phyloP scores from a whole-genome alignment of 148 eudicot species.

The Oxyria digyna region DNA sequence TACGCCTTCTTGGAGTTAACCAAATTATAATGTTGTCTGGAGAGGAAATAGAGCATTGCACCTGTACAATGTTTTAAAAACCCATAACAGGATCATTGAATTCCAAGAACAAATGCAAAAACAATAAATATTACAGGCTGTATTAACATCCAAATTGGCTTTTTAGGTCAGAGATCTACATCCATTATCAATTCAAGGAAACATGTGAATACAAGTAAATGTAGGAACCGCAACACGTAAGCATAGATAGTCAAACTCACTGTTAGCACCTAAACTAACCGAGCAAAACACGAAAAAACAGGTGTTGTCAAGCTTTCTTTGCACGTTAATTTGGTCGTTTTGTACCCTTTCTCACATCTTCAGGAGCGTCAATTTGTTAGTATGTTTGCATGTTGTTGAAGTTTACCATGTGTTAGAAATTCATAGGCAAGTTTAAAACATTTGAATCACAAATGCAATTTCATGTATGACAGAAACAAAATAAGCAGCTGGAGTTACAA shows the following conservation, averaged over 20 bases:
- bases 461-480: too few species aligned
- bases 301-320: slow-evolving; percentile 8
- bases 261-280: neutral
- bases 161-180: neutral
- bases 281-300: neutral
- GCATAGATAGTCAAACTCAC: neutral
- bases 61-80: too few species aligned
- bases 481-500: neutral
- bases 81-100: too few species aligned
- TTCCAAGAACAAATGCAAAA: neutral
- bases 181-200: neutral
- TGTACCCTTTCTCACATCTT: slow-evolving; percentile 39
- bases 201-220: neutral
- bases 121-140: neutral
- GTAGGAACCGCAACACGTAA: neutral
- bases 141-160: neutral
- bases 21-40: too few species aligned
- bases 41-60: too few species aligned
- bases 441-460: neutral
- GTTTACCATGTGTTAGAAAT: neutral
- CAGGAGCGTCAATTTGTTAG: slow-evolving; percentile 21
- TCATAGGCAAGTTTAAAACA: neutral
- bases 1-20: too few species aligned
- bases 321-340: slow-evolving; percentile 46
- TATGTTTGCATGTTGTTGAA: slow-evolving; percentile 13